Conservation (phyloP, 306 rosid genomes). For the Prunus mira region DNA sequence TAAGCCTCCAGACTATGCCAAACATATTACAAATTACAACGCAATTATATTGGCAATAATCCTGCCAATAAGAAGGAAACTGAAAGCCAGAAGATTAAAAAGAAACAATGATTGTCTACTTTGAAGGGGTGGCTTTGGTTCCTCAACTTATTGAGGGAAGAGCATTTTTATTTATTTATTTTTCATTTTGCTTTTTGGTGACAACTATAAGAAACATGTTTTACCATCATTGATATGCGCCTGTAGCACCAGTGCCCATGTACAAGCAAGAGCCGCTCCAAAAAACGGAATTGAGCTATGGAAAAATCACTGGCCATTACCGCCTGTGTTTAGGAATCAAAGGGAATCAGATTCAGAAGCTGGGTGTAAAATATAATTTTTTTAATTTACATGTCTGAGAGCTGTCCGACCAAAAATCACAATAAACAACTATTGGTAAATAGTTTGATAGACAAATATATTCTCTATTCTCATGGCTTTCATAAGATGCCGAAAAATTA, state of each 20-base stretch:
- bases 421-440: not conserved
- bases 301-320: constrained; percentile 93
- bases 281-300: constrained; percentile 70
- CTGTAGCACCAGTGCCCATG: constrained; percentile 97
- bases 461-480: not conserved
- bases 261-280: constrained; percentile 82
- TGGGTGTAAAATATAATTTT: not conserved
- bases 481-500: too few relatives aligned
- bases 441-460: not conserved
- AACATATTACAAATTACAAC: not conserved
- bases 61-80: constrained; percentile 2
- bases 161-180: not conserved
- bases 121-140: not conserved
- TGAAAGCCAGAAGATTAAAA: constrained; percentile 3
- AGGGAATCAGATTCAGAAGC: constrained; percentile 25
- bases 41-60: constrained; percentile 4
- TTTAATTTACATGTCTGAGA: constrained; percentile 3
- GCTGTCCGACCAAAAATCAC: not conserved
- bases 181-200: not conserved
- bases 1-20: constrained; percentile 10
- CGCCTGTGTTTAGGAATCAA: constrained; percentile 50
- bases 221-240: constrained; percentile 89
- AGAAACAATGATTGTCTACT: not conserved
- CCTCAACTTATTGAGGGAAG: not conserved
- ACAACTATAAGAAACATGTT: constrained; percentile 21